phyloP scores from a whole-genome alignment of 305 asterid species.

The Plantago lanceolata region DNA sequence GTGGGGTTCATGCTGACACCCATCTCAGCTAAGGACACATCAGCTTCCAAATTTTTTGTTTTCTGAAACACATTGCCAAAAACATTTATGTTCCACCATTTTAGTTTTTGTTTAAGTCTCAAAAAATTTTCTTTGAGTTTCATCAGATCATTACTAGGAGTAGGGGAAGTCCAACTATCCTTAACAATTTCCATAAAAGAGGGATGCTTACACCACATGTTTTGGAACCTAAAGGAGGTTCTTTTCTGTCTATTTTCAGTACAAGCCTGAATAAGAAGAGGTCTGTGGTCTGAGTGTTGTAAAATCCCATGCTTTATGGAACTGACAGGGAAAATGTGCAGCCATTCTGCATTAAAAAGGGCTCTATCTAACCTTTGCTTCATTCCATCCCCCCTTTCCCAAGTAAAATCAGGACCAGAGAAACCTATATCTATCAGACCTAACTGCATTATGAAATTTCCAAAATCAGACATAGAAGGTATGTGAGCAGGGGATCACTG shows the following conservation, averaged over 20 bases:
- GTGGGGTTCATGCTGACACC: no score
- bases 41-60: no score
- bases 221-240: no score
- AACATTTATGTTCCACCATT: neutral
- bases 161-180: neutral
- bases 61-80: no score
- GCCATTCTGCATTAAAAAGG: neutral
- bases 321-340: no score
- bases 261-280: no score
- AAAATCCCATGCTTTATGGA: no score
- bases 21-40: no score
- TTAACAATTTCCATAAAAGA: neutral
- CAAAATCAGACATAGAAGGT: neutral
- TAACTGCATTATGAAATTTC: neutral
- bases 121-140: neutral
- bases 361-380: neutral
- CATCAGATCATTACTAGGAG: neutral
- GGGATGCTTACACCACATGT: no score
- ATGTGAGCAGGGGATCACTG: neutral
- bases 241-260: no score
- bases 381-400: neutral
- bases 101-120: neutral
- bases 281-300: no score
- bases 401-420: neutral
- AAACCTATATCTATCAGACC: neutral